phyloP scores from a whole-genome alignment of 2,329 filamentous ascomycete species.

The Aspergillus novofumigatus region DNA sequence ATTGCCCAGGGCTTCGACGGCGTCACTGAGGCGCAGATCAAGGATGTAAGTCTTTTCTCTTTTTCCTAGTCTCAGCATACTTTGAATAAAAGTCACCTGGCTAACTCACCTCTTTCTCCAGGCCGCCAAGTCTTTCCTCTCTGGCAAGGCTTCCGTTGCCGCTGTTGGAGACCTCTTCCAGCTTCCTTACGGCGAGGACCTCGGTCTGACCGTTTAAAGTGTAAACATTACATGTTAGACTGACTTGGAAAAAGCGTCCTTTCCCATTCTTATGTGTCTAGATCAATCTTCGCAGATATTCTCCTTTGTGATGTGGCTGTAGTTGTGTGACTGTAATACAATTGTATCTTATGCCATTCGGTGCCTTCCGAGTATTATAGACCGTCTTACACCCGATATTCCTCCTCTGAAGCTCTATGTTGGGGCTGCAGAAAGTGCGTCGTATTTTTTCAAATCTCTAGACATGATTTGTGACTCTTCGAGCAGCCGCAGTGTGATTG shows the following conservation, averaged over 20 bases:
- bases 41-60: conserved; percentile 61
- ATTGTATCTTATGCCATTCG: conserved; percentile 32
- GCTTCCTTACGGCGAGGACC: conserved; percentile 88
- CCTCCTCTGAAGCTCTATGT: neutral
- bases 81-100: neutral
- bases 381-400: neutral
- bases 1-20: conserved; percentile 73
- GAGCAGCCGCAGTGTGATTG: neutral
- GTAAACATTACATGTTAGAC: conserved; percentile 37
- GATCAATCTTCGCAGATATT: conserved; percentile 35
- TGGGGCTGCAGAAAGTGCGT: too few relatives aligned
- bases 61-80: neutral
- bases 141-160: conserved; percentile 83
- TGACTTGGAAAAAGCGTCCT: conserved; percentile 26
- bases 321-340: conserved; percentile 38
- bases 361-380: conserved; percentile 1
- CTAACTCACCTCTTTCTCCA: conserved; percentile 41
- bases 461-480: neutral
- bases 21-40: conserved; percentile 79
- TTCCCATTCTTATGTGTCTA: conserved; percentile 30
- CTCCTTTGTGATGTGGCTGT: conserved; percentile 32
- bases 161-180: conserved; percentile 87
- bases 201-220: conserved; percentile 86
- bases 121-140: conserved; percentile 83
- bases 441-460: neutral